These are phyloP conservation scores for Glaciozyma martinii DNA, from an alignment of 768 basidiomycete species.

Conservation along the genomic window DNA sequence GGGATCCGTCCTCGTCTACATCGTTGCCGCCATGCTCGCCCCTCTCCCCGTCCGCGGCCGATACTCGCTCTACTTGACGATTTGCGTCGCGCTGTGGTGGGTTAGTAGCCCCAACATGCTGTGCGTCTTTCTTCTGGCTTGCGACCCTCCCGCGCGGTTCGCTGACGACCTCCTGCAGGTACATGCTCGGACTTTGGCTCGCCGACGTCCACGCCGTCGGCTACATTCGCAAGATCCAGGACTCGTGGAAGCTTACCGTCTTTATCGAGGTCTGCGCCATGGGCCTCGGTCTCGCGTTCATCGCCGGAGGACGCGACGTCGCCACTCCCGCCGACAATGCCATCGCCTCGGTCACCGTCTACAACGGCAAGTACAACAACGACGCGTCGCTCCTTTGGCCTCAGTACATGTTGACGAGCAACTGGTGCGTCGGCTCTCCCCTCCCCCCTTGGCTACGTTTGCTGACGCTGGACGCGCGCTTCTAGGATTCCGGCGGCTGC, in stretches of 20 bases:
- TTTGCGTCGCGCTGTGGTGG: constrained; percentile 34
- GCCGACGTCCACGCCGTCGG: constrained; percentile 36
- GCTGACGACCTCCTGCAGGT: constrained; percentile 10
- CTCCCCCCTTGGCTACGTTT: neutral
- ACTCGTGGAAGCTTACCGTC: constrained; percentile 37
- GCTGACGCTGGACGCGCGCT: neutral
- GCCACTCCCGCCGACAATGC: constrained; percentile 33
- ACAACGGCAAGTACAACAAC: constrained; percentile 34
- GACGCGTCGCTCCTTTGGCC: constrained; percentile 35
- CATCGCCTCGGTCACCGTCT: constrained; percentile 33
- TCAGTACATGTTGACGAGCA: constrained; percentile 36
- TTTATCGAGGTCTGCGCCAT: constrained; percentile 33
- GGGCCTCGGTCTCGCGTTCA: constrained; percentile 34
- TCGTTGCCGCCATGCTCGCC: constrained; percentile 35
- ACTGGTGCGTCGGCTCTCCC: constrained; percentile 23
- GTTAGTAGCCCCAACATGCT: constrained; percentile 35
- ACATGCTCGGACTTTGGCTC: constrained; percentile 35
- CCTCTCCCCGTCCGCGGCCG: constrained; percentile 35
- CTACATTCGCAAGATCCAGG: constrained; percentile 36
- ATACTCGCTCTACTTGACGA: constrained; percentile 33
- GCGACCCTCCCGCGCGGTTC: neutral
- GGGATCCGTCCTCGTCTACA: constrained; percentile 37
- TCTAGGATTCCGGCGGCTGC: constrained; percentile 30
- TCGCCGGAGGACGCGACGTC: constrained; percentile 34
- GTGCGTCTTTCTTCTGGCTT: neutral